phyloP scores from a whole-genome alignment of 352 stramenopile genomes.

The Lagenidium giganteum region DNA sequence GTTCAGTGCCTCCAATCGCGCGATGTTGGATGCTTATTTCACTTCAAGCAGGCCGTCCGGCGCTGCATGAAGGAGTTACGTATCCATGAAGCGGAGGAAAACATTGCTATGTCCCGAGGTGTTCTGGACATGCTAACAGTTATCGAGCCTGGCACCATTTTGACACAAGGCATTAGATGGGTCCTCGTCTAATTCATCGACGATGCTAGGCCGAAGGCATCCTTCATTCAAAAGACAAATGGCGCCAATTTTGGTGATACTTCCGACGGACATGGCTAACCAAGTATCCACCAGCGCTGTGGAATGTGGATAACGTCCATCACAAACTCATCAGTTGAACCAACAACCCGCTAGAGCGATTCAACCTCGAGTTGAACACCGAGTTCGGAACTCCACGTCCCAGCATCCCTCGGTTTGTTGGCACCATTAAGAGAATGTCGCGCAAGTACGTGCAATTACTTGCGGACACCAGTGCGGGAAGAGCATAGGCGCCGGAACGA shows the following conservation, averaged over 20 bases:
- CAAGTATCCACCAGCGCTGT: not conserved
- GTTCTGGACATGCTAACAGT: constrained; percentile 11
- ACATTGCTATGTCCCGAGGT: constrained; percentile 6
- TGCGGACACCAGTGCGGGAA: constrained; percentile 1
- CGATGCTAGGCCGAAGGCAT: not conserved
- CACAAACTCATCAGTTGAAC: constrained; percentile 1
- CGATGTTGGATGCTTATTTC: constrained; percentile 10
- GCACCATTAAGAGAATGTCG: constrained; percentile 4
- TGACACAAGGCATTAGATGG: not conserved
- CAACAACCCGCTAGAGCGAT: constrained; percentile 11
- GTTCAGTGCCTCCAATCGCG: not conserved
- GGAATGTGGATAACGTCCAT: constrained; percentile 12
- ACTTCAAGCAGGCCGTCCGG: constrained; percentile 8
- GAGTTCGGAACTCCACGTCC: constrained; percentile 1
- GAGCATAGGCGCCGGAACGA: no score
- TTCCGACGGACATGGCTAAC: constrained; percentile 3
- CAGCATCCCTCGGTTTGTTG: not conserved
- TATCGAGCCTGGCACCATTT: not conserved
- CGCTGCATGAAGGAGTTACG: constrained; percentile 5
- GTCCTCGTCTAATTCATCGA: not conserved
- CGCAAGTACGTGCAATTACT: not conserved
- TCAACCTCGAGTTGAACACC: constrained; percentile 9
- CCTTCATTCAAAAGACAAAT: not conserved
- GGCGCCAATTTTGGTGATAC: constrained; percentile 5
- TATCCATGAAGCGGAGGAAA: not conserved